A percentile compares a stretch with the other conserved stretches of the same genome.
These are phyloP conservation scores for Trichoderma brevicompactum DNA, from an alignment of 2,329 filamentous ascomycete species.

Conservation along the genomic window DNA sequence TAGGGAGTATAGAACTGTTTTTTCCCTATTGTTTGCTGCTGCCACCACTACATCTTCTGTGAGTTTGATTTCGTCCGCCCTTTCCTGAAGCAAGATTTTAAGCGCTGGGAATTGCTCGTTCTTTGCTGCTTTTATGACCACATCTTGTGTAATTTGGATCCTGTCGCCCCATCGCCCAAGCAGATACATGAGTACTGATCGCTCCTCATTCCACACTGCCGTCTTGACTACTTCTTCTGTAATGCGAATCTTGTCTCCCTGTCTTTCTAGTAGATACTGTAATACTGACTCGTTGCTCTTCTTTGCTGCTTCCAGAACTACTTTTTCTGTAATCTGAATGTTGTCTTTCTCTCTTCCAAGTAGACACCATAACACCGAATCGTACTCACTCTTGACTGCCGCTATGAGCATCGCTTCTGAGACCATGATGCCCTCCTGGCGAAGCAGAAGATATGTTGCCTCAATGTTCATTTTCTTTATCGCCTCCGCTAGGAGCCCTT, in stretches of 20 bases:
- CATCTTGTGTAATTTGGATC: not conserved
- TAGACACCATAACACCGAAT: not conserved
- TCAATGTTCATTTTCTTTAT: not conserved
- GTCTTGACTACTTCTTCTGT: conserved; percentile 8
- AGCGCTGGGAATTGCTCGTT: not conserved
- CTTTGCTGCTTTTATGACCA: conserved; percentile 4
- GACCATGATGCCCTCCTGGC: not conserved
- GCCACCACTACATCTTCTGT: conserved; percentile 2
- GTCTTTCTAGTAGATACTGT: conserved; percentile 1
- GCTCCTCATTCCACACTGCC: not conserved
- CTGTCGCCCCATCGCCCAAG: not conserved
- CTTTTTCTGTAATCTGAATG: conserved; percentile 1
- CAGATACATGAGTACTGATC: not conserved
- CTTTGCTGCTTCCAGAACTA: not conserved
- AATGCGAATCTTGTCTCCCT: not conserved
- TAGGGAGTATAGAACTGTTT: not conserved
- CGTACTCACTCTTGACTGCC: not conserved
- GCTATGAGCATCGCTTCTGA: not conserved
- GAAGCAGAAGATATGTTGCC: not conserved
- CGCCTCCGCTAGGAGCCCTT: not conserved
- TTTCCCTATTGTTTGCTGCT: conserved; percentile 5
- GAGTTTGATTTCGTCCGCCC: conserved; percentile 1
- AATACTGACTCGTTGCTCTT: conserved; percentile 11
- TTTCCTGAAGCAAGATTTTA: not conserved
- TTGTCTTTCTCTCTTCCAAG: conserved; percentile 14